Percentiles rank a stretch among this genome's conserved stretches.
Evolutionary conservation across 176 grass and related monocot genomes (phyloP).

Genomic region (Lolium rigidum): DNA sequence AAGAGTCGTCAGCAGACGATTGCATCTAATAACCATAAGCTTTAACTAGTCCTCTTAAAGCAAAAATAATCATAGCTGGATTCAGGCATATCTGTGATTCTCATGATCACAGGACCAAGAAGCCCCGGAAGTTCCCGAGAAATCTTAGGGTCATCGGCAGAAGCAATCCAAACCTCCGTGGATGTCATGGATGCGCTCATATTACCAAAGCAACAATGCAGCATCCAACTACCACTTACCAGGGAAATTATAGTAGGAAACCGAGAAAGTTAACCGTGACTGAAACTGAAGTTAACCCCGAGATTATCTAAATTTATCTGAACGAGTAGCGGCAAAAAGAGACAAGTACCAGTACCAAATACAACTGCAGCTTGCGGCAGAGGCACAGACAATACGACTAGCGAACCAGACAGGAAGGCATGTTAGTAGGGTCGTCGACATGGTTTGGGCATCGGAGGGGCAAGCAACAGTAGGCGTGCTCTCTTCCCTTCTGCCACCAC

Average conservation of each 20-base stretch:
- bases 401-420: slow-evolving; percentile 38
- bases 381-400: slow-evolving; percentile 29
- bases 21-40: too few relatives aligned
- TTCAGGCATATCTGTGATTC: too few relatives aligned
- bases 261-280: neutral
- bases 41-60: too few relatives aligned
- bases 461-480: slow-evolving; percentile 15
- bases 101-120: too few relatives aligned
- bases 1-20: too few relatives aligned
- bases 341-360: neutral
- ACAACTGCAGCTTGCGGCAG: slow-evolving; percentile 3
- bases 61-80: too few relatives aligned
- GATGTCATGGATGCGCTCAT: neutral
- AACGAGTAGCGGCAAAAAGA: neutral
- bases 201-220: too few relatives aligned
- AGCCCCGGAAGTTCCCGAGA: too few relatives aligned
- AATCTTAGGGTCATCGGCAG: too few relatives aligned
- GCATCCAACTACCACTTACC: neutral
- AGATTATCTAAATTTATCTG: neutral
- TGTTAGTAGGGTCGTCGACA: slow-evolving; percentile 50
- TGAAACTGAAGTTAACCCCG: neutral
- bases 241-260: too few relatives aligned
- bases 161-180: too few relatives aligned
- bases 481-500: slow-evolving; percentile 30
- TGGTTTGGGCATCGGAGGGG: neutral